Percentiles rank a stretch among this genome's conserved stretches.
These are phyloP conservation scores for Marasmius oreades DNA, from an alignment of 1,284 basidiomycete species.

Conservation along the genomic window DNA sequence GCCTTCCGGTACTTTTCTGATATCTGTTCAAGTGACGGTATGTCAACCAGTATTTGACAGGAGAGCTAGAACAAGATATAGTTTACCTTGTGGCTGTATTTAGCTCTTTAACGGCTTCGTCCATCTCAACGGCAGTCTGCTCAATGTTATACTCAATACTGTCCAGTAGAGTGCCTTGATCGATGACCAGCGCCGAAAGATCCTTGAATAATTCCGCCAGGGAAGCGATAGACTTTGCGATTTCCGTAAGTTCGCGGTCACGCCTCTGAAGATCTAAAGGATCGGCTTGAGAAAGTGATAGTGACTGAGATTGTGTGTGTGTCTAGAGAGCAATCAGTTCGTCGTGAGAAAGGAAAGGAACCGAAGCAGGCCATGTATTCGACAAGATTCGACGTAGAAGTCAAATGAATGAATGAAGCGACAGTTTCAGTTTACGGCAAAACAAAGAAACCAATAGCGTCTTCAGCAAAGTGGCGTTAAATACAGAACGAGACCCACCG, in stretches of 20 bases:
- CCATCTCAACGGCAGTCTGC: constrained; percentile 78
- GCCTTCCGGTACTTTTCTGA: constrained; percentile 88
- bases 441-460: neutral
- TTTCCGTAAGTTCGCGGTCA: constrained; percentile 82
- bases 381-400: neutral
- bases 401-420: neutral
- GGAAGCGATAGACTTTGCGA: constrained; percentile 88
- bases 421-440: neutral
- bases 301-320: constrained; percentile 33
- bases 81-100: constrained; percentile 75
- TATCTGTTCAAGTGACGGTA: constrained; percentile 53
- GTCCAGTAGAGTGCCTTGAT: constrained; percentile 96
- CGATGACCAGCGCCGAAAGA: constrained; percentile 89
- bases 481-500: constrained; percentile 31
- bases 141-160: constrained; percentile 98
- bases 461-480: constrained; percentile 1
- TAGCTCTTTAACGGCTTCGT: constrained; percentile 85
- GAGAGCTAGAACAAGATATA: neutral
- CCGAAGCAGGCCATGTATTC: constrained; percentile 7
- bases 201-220: constrained; percentile 97
- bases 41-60: neutral
- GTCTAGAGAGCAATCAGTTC: constrained; percentile 24
- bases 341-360: neutral
- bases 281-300: constrained; percentile 29
- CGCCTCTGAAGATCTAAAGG: constrained; percentile 56